Evolutionary conservation across 768 basidiomycete species (phyloP), one percentile per base, ranked within the genome.

Genomic region (Trametes cingulata): DNA sequence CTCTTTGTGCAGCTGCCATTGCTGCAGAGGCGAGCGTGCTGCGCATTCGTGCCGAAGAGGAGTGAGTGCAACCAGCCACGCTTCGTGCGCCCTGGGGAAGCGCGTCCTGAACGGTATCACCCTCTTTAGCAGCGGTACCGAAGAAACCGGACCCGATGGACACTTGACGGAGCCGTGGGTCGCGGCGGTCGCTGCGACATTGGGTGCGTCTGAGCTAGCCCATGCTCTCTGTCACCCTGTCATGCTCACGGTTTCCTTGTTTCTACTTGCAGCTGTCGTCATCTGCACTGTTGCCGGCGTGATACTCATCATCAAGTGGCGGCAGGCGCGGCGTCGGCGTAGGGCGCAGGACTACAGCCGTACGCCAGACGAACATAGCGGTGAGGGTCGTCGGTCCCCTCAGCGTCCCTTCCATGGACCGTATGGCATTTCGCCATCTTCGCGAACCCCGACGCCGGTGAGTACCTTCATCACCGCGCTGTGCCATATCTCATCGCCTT

Each of bases 141-240:
- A 60, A 41, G 60, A 63, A 12, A 40, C 17, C 22, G 56, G 41
- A 15, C 60, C 57, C 14, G 58, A 62, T 15, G 67, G 68, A 10
- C 69, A 69, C 45, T 49, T 73, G 19, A 65, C 61, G n/a, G 52
- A 60, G 17, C 56, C 66, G 5, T 74, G 73, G 73, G 71, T 72
- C 35, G 68, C 69, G 20, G 73, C 67, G 20, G 67, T 74, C 6
- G 67, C 66, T 3, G 65, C 67, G 8, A 58, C 65, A 13, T 54
- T 70, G 20, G 61, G 72, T 73, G 45, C 20, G 68, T 60, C 42
- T 33, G n/a, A n/a, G n/a, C n/a, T n/a, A n/a, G n/a, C n/a, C n/a
- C n/a, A n/a, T n/a, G n/a, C n/a, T n/a, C n/a, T n/a, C n/a, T n/a
- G n/a, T n/a, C n/a, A n/a, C n/a, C n/a, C n/a, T n/a, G n/a, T n/a